A percentile compares a stretch with the other conserved stretches of the same genome.
phyloP scores from a whole-genome alignment of 495 filamentous ascomycete genomes.

The Clavariopsis aquatica region DNA sequence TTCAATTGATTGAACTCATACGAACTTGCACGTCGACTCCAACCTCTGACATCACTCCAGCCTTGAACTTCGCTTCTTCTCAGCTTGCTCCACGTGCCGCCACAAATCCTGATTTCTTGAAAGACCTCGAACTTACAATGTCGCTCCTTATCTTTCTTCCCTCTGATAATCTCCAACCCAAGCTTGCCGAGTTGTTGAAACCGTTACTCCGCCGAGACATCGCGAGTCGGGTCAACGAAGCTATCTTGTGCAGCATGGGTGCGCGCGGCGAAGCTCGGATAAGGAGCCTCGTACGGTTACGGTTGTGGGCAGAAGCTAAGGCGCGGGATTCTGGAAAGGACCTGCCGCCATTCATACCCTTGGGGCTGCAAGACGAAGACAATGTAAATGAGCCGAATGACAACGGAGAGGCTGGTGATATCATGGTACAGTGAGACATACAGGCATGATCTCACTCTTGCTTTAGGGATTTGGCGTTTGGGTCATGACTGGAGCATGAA shows the following conservation, averaged over 20 bases:
- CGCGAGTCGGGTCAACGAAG: slow-evolving; percentile 81
- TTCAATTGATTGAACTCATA: slow-evolving; percentile 94
- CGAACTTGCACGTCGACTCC: slow-evolving; percentile 64
- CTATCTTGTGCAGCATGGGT: slow-evolving; percentile 71
- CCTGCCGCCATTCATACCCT: slow-evolving; percentile 68
- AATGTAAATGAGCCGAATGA: not conserved
- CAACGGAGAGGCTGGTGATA: slow-evolving; percentile 11
- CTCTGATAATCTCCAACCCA: slow-evolving; percentile 70
- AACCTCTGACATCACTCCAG: slow-evolving; percentile 74
- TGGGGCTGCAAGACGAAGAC: slow-evolving; percentile 58
- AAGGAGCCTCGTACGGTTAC: slow-evolving; percentile 72
- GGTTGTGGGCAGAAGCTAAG: slow-evolving; percentile 81
- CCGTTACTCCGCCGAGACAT: slow-evolving; percentile 80
- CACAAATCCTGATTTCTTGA: slow-evolving; percentile 75
- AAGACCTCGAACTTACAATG: slow-evolving; percentile 91
- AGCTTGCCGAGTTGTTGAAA: slow-evolving; percentile 72
- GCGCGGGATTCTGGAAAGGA: slow-evolving; percentile 72
- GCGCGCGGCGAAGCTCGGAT: slow-evolving; percentile 77
- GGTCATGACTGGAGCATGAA: too few species aligned
- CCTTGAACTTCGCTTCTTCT: slow-evolving; percentile 81
- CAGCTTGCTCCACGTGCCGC: slow-evolving; percentile 86
- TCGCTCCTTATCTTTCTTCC: slow-evolving; percentile 81
- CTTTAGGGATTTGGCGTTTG: too few species aligned
- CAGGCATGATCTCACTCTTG: too few species aligned
- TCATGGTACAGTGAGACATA: slow-evolving; percentile 17